Conservation (phyloP, 768 basidiomycete genomes). For the Chalciporus pseudorubinellus region DNA sequence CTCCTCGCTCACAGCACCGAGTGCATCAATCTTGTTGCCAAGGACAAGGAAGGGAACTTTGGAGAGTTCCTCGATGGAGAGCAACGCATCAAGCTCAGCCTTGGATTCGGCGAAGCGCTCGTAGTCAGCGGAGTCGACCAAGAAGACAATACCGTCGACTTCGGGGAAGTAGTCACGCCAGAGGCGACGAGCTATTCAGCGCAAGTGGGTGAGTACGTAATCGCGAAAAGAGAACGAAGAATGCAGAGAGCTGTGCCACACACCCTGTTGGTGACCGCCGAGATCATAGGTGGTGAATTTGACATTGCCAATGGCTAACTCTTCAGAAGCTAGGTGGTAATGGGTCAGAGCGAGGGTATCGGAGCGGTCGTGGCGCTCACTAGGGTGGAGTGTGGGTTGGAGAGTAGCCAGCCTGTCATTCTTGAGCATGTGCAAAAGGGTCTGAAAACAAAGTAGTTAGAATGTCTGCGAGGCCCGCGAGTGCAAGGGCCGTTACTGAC, state of each 20-base stretch:
- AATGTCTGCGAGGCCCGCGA: neutral
- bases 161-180: constrained; percentile 99
- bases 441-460: constrained; percentile 45
- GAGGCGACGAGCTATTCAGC: constrained; percentile 77
- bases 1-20: constrained; percentile 95
- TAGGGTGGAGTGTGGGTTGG: constrained; percentile 97
- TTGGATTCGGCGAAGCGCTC: constrained; percentile 97
- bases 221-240: neutral
- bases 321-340: constrained; percentile 79
- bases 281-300: constrained; percentile 99
- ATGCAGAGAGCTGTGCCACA: constrained; percentile 12
- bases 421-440: constrained; percentile 98
- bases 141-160: constrained; percentile 97
- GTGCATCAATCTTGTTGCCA: constrained; percentile 99
- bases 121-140: constrained; percentile 95
- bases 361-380: constrained; percentile 45
- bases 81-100: constrained; percentile 93
- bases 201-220: neutral
- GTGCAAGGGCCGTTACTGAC: constrained; percentile 44
- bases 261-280: constrained; percentile 96
- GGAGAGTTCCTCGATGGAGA: constrained; percentile 91
- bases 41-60: constrained; percentile 98
- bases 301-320: constrained; percentile 96
- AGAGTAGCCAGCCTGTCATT: constrained; percentile 96
- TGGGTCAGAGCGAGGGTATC: constrained; percentile 3